Evolutionary conservation across 2,329 filamentous ascomycete species (phyloP).

Genomic region (Fusarium sp.): DNA sequence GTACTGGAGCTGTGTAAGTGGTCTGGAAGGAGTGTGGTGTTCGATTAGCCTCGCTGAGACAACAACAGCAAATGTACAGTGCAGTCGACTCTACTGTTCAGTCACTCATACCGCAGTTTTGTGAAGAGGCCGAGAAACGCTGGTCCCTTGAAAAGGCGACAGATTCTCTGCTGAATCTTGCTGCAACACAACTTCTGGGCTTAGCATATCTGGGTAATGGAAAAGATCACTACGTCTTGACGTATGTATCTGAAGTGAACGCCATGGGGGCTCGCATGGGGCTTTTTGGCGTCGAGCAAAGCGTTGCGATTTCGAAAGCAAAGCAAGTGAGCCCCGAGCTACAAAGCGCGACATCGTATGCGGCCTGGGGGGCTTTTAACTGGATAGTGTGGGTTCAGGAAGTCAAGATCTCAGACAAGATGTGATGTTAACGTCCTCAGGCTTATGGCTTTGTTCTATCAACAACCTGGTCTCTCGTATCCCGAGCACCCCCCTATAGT

Average conservation of each 20-base stretch:
- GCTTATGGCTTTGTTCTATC: constrained; percentile 30
- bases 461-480: constrained; percentile 42
- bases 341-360: constrained; percentile 29
- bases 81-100: neutral
- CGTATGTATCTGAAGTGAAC: constrained; percentile 44
- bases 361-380: constrained; percentile 51
- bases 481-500: constrained; percentile 36
- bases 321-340: constrained; percentile 3
- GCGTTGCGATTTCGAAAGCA: constrained; percentile 5
- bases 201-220: constrained; percentile 50
- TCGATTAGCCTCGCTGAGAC: neutral
- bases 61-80: constrained; percentile 24
- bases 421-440: neutral
- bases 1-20: constrained; percentile 31
- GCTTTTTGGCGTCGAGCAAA: constrained; percentile 41
- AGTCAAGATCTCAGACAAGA: neutral
- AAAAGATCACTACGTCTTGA: constrained; percentile 48
- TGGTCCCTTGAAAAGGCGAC: constrained; percentile 13
- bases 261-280: constrained; percentile 46
- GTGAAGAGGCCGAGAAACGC: constrained; percentile 14
- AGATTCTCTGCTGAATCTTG: constrained; percentile 42
- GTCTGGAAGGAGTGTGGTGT: neutral
- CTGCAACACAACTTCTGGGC: constrained; percentile 48
- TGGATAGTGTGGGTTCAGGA: constrained; percentile 50
- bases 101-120: constrained; percentile 2